A percentile compares a stretch with the other conserved stretches of the same genome.
phyloP scores from a whole-genome alignment of 495 filamentous ascomycete species.

The Trichoderma reesei region DNA sequence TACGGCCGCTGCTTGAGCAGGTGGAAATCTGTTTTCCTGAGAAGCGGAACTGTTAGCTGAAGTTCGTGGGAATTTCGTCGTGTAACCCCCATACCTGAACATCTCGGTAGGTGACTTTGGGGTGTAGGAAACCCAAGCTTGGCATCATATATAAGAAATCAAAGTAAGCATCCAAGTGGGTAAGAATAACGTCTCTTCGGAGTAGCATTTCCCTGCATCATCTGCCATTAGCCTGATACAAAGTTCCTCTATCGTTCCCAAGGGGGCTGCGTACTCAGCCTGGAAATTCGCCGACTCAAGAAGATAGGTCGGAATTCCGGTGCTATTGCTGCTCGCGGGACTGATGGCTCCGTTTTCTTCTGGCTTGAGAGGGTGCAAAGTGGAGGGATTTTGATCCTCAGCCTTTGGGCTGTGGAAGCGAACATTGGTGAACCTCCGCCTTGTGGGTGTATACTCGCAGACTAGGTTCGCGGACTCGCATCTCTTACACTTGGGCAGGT shows the following conservation, averaged over 20 bases:
- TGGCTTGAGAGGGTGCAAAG: background rate
- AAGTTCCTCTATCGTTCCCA: too few relatives aligned
- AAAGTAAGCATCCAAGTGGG: constrained; percentile 13
- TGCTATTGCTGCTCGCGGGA: background rate
- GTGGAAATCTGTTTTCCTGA: constrained; percentile 11
- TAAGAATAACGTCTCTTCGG: constrained; percentile 11
- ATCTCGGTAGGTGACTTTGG: constrained; percentile 11
- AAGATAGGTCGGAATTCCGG: background rate
- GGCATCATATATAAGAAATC: constrained; percentile 11
- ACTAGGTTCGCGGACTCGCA: constrained; percentile 12
- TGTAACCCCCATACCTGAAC: constrained; percentile 5
- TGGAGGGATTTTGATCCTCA: background rate
- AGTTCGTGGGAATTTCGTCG: background rate
- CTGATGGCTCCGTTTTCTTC: constrained; percentile 9
- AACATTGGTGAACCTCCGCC: constrained; percentile 13
- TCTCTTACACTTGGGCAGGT: constrained; percentile 14
- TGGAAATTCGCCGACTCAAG: constrained; percentile 2
- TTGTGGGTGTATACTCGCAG: constrained; percentile 15
- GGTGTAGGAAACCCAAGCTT: constrained; percentile 14
- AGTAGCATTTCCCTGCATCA: constrained; percentile 9
- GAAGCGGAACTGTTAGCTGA: background rate
- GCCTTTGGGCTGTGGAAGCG: constrained; percentile 7
- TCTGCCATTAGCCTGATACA: background rate
- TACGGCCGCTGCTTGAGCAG: constrained; percentile 9
- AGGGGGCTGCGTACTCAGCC: constrained; percentile 3